Evolutionary conservation across 768 basidiomycete genomes (phyloP).

Genomic region (Gautieria morchelliformis): DNA sequence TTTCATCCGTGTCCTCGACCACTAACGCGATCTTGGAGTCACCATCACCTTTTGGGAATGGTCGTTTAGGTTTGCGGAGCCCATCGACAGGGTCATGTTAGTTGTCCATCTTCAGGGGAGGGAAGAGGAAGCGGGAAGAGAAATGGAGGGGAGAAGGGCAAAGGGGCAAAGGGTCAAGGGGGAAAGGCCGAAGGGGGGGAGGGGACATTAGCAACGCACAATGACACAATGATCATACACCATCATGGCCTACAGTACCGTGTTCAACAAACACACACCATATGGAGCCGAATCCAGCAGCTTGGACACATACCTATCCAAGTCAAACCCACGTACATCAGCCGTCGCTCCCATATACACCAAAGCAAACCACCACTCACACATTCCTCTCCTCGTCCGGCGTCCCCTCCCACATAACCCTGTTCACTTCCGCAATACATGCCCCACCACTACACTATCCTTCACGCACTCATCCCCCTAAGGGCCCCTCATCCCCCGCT

Average conservation of each 20-base stretch:
- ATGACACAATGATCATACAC: conserved; percentile 89
- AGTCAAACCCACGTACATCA: conserved; percentile 19
- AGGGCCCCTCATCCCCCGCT: conserved; percentile 49
- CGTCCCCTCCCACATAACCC: conserved; percentile 68
- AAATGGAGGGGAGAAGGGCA: too few relatives aligned
- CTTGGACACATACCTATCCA: conserved; percentile 73
- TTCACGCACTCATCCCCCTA: conserved; percentile 52
- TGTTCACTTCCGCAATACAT: conserved; percentile 57
- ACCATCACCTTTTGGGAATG: conserved; percentile 81
- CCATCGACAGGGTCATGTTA: conserved; percentile 46
- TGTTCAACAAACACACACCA: conserved; percentile 8
- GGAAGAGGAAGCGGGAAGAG: too few relatives aligned
- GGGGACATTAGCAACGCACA: conserved; percentile 39
- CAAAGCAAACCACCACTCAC: conserved; percentile 25
- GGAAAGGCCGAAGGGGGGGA: too few relatives aligned
- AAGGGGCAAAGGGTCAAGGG: too few relatives aligned
- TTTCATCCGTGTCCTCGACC: conserved; percentile 77
- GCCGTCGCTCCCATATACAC: not conserved
- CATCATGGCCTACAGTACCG: conserved; percentile 56
- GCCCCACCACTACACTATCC: conserved; percentile 77
- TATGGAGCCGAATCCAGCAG: conserved; percentile 25
- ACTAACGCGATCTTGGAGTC: conserved; percentile 93
- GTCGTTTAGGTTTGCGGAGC: conserved; percentile 90
- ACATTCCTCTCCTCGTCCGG: conserved; percentile 75
- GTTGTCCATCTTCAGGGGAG: too few relatives aligned